Base-by-base conservation (phyloP, 2,329 filamentous ascomycete genomes). In the Alternaria solani region DNA sequence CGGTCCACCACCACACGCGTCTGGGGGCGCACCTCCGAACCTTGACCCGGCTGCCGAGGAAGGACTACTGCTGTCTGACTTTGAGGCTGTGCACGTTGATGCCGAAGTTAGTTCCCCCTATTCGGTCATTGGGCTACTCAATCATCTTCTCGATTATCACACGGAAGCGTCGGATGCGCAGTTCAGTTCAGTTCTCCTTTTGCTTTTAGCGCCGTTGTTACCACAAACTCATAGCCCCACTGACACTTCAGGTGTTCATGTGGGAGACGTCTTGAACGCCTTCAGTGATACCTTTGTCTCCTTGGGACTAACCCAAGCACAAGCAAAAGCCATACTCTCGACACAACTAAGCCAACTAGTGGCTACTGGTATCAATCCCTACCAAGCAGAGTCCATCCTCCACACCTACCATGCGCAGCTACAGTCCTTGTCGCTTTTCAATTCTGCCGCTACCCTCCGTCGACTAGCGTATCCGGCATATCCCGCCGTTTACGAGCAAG, bases 351-450 rank as follows among this genome's bases (percentile, higher is more conserved):
- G 72, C 12, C 77, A 80, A 43, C 61, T 82, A 6, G 72, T 82
- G 43, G 74, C 76, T 23, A 78, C 80, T 16, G 82, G 82, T 5
- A 74, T 84, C 44, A 80, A 82, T 47, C 81, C 82, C 7, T 76
- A 82, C 16, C 85, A 88, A 67, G 80, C 84, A 49, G 86, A 88
- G 69, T 78, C 80, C 46, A 84, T 88, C 42, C 81, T 88, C 42
- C 80, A 82, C 41, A 79, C 82, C 4, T 89, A 89, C 71, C 85
- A 89, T 72, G 82, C 83, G 51, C 84, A 86, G 57, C 79, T 89
- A 23, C 72, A 81, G 18, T 75, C 74, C 25, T 75, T 82, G 12
- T 80, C 69, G 52, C 81, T 82, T 49, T 86, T 76, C 76, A 84
- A 79, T 72, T 82, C 76, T 68, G 86, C 87, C 5, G 85, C 86